Evolutionary conservation across 208 protist species (phyloP), one percentile per base, ranked within the genome.

Genomic region (Leishmania tarentolae): DNA sequence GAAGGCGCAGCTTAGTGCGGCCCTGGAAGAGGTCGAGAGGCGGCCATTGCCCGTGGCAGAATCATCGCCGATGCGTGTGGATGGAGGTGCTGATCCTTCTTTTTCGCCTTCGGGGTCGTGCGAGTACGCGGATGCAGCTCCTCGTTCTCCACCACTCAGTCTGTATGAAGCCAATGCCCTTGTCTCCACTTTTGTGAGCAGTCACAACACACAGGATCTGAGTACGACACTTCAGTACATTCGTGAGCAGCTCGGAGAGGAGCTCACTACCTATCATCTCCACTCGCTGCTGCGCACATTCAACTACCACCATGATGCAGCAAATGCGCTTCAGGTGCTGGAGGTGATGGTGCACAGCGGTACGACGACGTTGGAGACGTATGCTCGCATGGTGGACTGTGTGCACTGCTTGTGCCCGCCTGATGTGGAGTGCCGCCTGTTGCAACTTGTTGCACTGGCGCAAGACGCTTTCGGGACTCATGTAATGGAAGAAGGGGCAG

Each of bases 211-310:
- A 3, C 91, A 90, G 66, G 90, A 94, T 68, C 70, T 96, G 37
- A 93, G 91, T 72, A 80, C 83, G 13, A 74, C 88, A 11, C 76
- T 96, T 44, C 92, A 95, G 85, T 94, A 96, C 83, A 90, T 96
- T 21, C 91, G 93, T 47, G 92, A 96, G 82, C 88, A 79, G 17
- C 83, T 98, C 9, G 79, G 81, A 24, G 83, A 94, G 84, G 83
- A 87, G 40, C 84, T 98, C 73, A 75, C 80, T 15, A 79, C 83
- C 24, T 91, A 86, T 59, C 93, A 98, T 85, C 94, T 95, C 84
- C 89, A 96, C 84, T 79, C 92, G 7, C 83, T 98, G 40, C 87
- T 98, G 63, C 94, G 94, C 56, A 86, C 90, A 46, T 96, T 98
- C 74, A 95, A 87, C 86, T 90, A 94, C 66, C 85, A 90, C 53